phyloP scores from a whole-genome alignment of 1,139 yeast species.

The Pichia sp. region DNA sequence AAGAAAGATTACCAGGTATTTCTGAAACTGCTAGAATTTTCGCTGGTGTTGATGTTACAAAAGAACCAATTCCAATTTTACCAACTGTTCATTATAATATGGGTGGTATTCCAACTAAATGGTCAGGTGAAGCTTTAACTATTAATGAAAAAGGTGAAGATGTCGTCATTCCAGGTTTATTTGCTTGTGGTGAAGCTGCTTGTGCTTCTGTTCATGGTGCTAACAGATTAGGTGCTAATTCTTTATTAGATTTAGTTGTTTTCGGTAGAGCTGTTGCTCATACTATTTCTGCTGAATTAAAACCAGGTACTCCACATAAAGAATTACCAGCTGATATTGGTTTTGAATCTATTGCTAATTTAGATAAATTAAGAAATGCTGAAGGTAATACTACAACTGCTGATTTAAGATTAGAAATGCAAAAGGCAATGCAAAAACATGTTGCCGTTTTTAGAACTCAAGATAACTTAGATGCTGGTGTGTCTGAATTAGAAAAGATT shows the following conservation, averaged over 20 bases:
- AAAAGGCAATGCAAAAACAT: conserved; percentile 92
- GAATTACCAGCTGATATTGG: conserved; percentile 82
- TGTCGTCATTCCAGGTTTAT: conserved; percentile 84
- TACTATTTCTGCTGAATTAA: conserved; percentile 76
- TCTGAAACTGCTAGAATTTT: conserved; percentile 98
- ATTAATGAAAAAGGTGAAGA: conserved; percentile 86
- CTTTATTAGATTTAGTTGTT: conserved; percentile 93
- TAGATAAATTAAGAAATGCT: conserved; percentile 85
- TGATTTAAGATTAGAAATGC: conserved; percentile 86
- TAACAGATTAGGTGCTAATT: conserved; percentile 97
- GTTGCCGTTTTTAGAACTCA: conserved; percentile 96
- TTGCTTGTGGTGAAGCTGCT: conserved; percentile 98
- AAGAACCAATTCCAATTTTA: conserved; percentile 97
- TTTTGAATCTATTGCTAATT: conserved; percentile 79
- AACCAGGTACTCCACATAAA: conserved; percentile 84
- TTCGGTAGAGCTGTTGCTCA: conserved; percentile 98
- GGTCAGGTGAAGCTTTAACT: conserved; percentile 91
- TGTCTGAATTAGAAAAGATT: conserved; percentile 64
- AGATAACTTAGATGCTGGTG: conserved; percentile 90
- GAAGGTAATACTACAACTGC: conserved; percentile 79
- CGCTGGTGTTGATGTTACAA: conserved; percentile 98
- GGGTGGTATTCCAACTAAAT: conserved; percentile 99
- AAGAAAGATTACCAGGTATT: conserved; percentile 98
- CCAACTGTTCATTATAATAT: conserved; percentile 99
- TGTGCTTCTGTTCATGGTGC: conserved; percentile 99